phyloP scores from a whole-genome alignment of 345 rosid genomes.

The Populus ilicifolia region DNA sequence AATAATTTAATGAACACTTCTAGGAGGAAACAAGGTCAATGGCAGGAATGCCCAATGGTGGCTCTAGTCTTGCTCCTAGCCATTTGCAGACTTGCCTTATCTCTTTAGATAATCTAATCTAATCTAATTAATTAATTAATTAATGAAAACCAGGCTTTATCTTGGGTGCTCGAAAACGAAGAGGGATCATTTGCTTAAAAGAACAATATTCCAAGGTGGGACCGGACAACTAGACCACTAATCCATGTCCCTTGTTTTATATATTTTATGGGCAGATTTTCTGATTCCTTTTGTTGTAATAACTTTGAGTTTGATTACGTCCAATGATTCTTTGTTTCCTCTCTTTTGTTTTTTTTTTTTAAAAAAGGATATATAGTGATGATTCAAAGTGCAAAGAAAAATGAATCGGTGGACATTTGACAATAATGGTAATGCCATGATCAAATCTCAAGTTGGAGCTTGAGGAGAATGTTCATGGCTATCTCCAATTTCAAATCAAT shows the following conservation, averaged over 20 bases:
- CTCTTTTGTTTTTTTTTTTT: background rate
- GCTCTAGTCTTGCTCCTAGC: constrained; percentile 1
- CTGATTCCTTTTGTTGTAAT: background rate
- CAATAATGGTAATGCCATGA: background rate
- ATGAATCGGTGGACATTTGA: background rate
- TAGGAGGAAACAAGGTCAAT: constrained; percentile 25
- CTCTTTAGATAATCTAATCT: constrained; percentile 22
- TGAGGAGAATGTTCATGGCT: background rate
- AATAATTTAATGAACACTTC: background rate
- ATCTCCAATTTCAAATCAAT: background rate
- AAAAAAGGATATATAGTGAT: background rate
- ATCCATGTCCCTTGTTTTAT: background rate
- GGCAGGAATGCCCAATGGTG: constrained; percentile 16
- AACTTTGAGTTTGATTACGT: background rate
- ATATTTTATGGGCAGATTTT: background rate
- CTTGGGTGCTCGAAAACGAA: background rate
- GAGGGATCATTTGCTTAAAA: background rate
- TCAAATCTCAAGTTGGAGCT: too few relatives aligned
- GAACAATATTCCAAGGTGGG: background rate
- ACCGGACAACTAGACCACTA: constrained; percentile 8
- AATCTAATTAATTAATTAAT: background rate
- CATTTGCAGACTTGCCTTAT: constrained; percentile 23
- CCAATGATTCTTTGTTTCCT: background rate
- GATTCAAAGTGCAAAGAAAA: background rate
- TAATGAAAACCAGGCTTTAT: background rate